Base-by-base conservation (phyloP, 2,329 filamentous ascomycete genomes). In the Talaromyces atroroseus region DNA sequence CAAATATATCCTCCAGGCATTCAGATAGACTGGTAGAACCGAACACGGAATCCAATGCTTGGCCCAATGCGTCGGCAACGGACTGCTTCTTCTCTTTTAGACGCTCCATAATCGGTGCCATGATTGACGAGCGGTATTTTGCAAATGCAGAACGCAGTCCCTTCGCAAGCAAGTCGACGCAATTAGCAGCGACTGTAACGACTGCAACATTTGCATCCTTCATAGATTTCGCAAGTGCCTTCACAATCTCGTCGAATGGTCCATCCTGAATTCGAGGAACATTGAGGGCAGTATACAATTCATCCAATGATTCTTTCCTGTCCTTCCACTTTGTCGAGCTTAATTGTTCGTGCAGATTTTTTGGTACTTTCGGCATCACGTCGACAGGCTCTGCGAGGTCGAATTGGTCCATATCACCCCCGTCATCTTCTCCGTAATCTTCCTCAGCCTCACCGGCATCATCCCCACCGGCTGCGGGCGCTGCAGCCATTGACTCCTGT, bases 291-390 rank as follows among this genome's bases (percentile, higher is more conserved):
- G 82, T 82, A 64, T 86, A 87, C 0, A 96, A 80, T 10, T 84
- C 90, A 59, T 99, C 94, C 2, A 97, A 80, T 0, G 89, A 90
- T 64, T 99, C 94, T 73, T 99, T 99, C 60, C 94, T 82, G 63
- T 99, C 95, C 70, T 99, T 99, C 94, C 94, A 99, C 71, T 99
- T 99, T 0, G 92, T 87, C 10, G 92, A 97, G 0, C 82, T 87
- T 29, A 99, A 77, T 58, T 88, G 85, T 21, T 99, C 94, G 62
- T 84, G 81, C 62, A 96, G 92, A 68, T 91, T 86, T 40, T 85
- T 83, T 0, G 92, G 88, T 2, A 97, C 79, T 64, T 92, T 94
- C 38, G 88, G 81, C 56, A 90, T 73, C 1, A 96, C 85, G 68
- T 99, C 91, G 58, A 96, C 87, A 0, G 92, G 89, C 68, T 96